Evolutionary conservation across 177 flowering plant genomes (phyloP), one percentile per base, ranked within the genome.

Genomic region (Vitis hybrid): DNA sequence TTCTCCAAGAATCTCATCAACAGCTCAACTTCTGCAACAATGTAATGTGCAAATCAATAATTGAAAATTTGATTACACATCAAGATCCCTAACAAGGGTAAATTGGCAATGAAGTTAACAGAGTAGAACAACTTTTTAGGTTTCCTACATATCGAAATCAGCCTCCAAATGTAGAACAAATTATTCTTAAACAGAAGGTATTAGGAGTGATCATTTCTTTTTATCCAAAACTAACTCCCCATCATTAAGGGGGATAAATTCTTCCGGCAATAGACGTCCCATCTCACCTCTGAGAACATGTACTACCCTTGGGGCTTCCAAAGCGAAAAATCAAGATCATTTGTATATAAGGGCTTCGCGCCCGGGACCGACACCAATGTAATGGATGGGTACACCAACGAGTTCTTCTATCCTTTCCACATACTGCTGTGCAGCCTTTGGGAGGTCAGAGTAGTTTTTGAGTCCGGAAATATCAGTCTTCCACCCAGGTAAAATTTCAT

Each of bases 361-460:
- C 9, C 95, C 91, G 7, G 98, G 95, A 4, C 98, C 98, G 15
- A 90, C 79, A 13, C 98, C 98, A 62, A 94, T 94, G 80, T 92
- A 94, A 79, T 94, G 88, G 59, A 94, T 73, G 12, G 98, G 98
- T 10, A 88, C 73, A 22, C 97, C 97, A 20, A 90, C 90, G 20
- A 92, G 88, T 66, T 94, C 95, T 79, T 94, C 98, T 68, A 94
- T 83, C 84, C 97, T 85, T 73, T 88, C 93, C 22, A 94, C 88
- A 65, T 92, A 94, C 10, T 65, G 77, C 3, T 79, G 87, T 26
- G 98, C 98, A 18, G 90, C 92, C 73, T 61, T 71, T 39, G 98
- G 98, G 66, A 94, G 94, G 71, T 90, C 90, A 2, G 82, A 74
- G 72, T 89, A 94, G 68, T 75, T 86, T 79, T 97, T 88, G 64